Base-by-base conservation (phyloP, 176 grass and related monocot genomes). In the Chrysopogon serrulatus region DNA sequence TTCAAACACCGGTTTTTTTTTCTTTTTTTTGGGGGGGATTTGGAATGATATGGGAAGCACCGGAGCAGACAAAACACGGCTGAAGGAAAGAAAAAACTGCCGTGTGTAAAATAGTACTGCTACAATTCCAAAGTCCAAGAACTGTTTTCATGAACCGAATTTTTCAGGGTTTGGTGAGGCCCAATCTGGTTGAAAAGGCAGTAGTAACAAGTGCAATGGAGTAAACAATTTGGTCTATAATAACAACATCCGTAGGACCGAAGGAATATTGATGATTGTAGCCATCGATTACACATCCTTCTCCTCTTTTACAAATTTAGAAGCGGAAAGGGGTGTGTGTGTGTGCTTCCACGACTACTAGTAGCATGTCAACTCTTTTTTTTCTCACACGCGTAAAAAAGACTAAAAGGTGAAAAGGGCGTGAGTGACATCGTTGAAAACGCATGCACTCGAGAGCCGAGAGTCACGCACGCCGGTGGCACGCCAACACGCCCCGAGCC, bases 201-300 rank as follows among this genome's bases (percentile, higher is more conserved):
- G 43, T n/a, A n/a, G n/a, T 5, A 11, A 16, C 44, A 1, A 47
- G 31, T 6, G 79, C 0, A 68, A 82, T 42, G 17, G 2, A 53
- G 13, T 53, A 1, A 40, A 18, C 73, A 2, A 3, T 62, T 73
- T 70, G 68, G 66, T 63, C 56, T 26, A 59, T 5, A 47, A 26
- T 56, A 57, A 48, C 23, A 53, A 74, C 77, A 79, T 34, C 64
- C 33, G 17, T n/a, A 71, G 65, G 74, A 54, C 74, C 23, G 1
- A 23, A 79, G 67, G 81, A 88, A 88, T 88, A 84, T 88, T 27
- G 74, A 88, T 88, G 81, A 84, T 88, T 35, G 60, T 57, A 23
- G 67, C 16, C 43, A 79, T 84, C 35, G 81, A 79, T 84, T 30
- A 66, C n/a, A n/a, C 0, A 13, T 27, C 53, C 64, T 24, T 54